Conservation (phyloP, 2,329 filamentous ascomycete species). For the Cephalotrichum gorgonifer region DNA sequence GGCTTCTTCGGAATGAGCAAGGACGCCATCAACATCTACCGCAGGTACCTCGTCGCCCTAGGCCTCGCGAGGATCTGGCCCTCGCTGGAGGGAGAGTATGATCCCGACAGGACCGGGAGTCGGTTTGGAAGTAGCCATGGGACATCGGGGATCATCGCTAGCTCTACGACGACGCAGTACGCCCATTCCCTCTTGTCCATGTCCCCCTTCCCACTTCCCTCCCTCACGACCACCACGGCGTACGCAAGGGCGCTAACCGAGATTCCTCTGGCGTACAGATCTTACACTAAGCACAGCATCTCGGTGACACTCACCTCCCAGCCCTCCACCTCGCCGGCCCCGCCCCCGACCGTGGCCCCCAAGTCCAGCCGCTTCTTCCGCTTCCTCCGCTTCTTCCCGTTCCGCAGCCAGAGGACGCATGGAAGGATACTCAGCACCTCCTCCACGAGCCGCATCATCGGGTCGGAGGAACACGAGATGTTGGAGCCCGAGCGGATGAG, state of each 20-base stretch:
- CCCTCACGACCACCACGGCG: no score
- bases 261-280: not conserved
- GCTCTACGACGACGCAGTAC: conserved; percentile 2
- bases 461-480: not conserved
- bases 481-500: no score
- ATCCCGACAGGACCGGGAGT: conserved; percentile 18
- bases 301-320: not conserved
- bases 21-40: conserved; percentile 41
- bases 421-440: not conserved
- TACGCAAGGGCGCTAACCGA: not conserved
- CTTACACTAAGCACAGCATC: not conserved
- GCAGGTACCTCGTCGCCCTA: conserved; percentile 23
- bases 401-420: not conserved
- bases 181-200: not conserved
- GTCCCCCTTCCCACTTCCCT: not conserved
- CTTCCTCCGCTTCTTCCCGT: not conserved
- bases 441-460: not conserved
- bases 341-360: no score
- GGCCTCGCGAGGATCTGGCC: conserved; percentile 35
- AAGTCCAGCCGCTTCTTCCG: not conserved
- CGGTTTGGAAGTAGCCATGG: not conserved
- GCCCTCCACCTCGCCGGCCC: not conserved
- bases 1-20: conserved; percentile 45
- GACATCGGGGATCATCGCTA: not conserved
- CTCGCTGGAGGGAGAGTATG: conserved; percentile 25